A percentile compares a stretch with the other conserved stretches of the same genome.
phyloP scores from a whole-genome alignment of 176 grass and related monocot species.

The Raddia guianensis region DNA sequence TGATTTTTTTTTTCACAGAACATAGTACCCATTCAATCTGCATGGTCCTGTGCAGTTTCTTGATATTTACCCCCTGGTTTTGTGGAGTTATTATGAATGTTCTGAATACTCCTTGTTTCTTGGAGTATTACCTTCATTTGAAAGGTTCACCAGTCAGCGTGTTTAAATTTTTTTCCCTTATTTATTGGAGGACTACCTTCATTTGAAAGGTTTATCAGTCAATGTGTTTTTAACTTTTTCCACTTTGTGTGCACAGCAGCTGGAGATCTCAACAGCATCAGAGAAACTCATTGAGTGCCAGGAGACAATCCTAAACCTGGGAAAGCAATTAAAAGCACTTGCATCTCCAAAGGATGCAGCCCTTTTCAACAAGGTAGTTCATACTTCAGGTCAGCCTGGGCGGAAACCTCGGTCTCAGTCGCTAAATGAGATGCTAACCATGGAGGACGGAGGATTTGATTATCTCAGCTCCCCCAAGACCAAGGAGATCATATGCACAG shows the following conservation, averaged over 20 bases:
- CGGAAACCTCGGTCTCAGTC: slow-evolving; percentile 44
- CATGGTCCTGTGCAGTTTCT: not conserved
- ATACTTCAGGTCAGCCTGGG: slow-evolving; percentile 14
- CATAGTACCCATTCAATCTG: slow-evolving; percentile 1
- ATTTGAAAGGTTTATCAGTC: not conserved
- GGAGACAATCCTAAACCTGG: slow-evolving; percentile 80
- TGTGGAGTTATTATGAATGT: not conserved
- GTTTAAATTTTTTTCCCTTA: not conserved
- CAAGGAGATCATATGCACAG: slow-evolving; percentile 55
- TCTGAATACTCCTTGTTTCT: not conserved
- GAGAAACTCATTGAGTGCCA: slow-evolving; percentile 81
- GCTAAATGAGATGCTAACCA: slow-evolving; percentile 51
- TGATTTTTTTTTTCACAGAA: not conserved
- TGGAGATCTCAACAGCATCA: slow-evolving; percentile 69
- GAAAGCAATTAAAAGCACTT: slow-evolving; percentile 86
- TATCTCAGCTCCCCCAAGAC: slow-evolving; percentile 48
- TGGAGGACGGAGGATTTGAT: slow-evolving; percentile 40
- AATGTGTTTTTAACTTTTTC: slow-evolving; percentile 19
- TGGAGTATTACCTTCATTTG: no score
- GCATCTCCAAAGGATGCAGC: slow-evolving; percentile 58
- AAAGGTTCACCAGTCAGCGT: no score
- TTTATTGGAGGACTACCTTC: not conserved
- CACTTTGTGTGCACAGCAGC: slow-evolving; percentile 41
- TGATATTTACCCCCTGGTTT: not conserved
- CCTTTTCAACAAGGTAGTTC: slow-evolving; percentile 59